Evolutionary conservation across 257 asterid genomes (phyloP).

Genomic region (Echium plantagineum): DNA sequence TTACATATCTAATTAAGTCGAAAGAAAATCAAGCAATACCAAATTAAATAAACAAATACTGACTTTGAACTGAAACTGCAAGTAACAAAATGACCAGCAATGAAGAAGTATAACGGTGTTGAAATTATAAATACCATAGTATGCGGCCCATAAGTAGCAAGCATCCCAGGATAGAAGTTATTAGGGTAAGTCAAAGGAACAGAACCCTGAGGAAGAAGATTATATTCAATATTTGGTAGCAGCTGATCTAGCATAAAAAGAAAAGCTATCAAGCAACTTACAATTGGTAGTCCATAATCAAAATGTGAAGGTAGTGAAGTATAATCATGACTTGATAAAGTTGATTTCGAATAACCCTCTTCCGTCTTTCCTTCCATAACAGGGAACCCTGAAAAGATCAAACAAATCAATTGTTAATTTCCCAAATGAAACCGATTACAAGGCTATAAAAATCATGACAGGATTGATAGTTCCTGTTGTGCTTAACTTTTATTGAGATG

Average conservation of each 20-base stretch:
- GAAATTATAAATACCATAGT: constrained; percentile 12
- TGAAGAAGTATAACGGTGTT: neutral
- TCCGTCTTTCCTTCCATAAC: constrained; percentile 11
- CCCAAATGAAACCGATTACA: neutral
- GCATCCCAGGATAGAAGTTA: constrained; percentile 5
- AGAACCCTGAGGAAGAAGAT: constrained; percentile 12
- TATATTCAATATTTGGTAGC: constrained; percentile 1
- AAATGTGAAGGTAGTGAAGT: constrained; percentile 7
- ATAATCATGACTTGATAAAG: constrained; percentile 14
- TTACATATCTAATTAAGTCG: neutral
- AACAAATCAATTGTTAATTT: constrained; percentile 1
- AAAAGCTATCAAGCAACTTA: constrained; percentile 6
- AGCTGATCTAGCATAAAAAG: neutral
- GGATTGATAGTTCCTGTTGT: neutral
- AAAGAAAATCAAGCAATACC: neutral
- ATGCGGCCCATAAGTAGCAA: constrained; percentile 17
- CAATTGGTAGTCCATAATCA: constrained; percentile 9
- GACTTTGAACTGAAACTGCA: neutral
- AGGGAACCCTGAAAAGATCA: constrained; percentile 10
- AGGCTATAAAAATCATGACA: neutral
- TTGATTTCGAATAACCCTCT: constrained; percentile 18
- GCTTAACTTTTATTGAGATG: neutral
- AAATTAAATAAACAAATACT: neutral
- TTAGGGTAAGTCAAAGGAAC: constrained; percentile 16
- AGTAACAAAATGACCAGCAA: neutral